Evolutionary conservation across 2,329 filamentous ascomycete species (phyloP), one percentile per base, ranked within the genome.

Genomic region (Taxawa tesnikishii): DNA sequence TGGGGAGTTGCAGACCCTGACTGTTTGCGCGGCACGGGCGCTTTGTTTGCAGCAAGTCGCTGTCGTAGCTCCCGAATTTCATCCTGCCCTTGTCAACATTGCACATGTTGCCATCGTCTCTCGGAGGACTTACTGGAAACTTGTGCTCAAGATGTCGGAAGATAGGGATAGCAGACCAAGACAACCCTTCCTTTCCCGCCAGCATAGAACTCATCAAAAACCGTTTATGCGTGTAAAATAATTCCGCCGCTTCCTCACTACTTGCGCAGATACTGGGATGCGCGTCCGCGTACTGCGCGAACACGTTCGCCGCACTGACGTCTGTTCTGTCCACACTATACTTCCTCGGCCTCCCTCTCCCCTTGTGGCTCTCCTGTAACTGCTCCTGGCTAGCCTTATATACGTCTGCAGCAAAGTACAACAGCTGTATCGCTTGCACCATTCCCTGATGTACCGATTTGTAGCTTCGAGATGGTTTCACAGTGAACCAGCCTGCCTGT

Each of bases 401-500:
- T 7, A 70, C 62, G 32, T 74, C 70, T 25, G 72, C 58, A 3
- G 81, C 50, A 32, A 65, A 67, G 49, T 80, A 81, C 42, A 83
- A 70, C 13, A 82, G 55, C 6, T 65, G 61, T 9, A 80, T 68
- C 2, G 73, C 76, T 48, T 79, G 66, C 31, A 68, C 63, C 63
- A 80, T 79, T 29, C 65, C 60, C 17, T 66, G 54, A 51, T 70
- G 76, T 16, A 72, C 70, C 5, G 54, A 44, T 31, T 58, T 55
- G 49, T 82, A 85, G 3, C 56, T 51, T 7, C 59, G 47, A n/a
- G 68, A 59, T 1, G 80, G 77, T 18, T 60, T 60, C 26, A 84
- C 65, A 46, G 77, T 70, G 48, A 73, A 83, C 76, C 78, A 83
- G 27, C 77, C 79, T 9, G 74, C 68, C 33, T 61, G 51, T 23